phyloP scores from a whole-genome alignment of 495 filamentous ascomycete genomes.

The Daldinia caldariorum region DNA sequence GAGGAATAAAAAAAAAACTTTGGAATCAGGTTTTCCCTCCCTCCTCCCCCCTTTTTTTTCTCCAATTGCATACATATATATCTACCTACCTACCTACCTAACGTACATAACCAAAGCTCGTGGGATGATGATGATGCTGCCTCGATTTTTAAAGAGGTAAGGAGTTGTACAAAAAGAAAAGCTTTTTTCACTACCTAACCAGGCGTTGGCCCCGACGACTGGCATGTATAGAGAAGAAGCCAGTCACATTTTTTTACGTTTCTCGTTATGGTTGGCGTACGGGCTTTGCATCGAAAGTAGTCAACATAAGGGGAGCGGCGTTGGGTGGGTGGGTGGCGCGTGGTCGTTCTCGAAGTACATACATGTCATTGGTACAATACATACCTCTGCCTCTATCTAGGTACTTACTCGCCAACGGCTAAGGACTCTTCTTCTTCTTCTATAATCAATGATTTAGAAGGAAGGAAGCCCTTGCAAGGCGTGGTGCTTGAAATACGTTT shows the following conservation, averaged over 20 bases:
- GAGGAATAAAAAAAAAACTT: not conserved
- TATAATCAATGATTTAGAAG: not conserved
- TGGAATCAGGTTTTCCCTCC: too few relatives aligned
- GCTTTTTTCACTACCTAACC: not conserved
- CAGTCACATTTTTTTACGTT: constrained; percentile 2
- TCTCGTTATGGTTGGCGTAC: constrained; percentile 11
- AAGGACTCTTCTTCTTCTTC: not conserved
- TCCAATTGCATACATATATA: not conserved
- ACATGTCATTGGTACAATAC: too few relatives aligned
- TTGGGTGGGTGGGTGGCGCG: not conserved
- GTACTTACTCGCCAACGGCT: not conserved
- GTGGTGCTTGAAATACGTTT: not conserved
- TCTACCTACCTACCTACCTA: too few relatives aligned
- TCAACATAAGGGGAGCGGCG: constrained; percentile 20
- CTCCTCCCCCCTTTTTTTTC: not conserved
- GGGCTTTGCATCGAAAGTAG: constrained; percentile 26
- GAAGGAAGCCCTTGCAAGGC: not conserved
- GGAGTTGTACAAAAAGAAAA: constrained; percentile 19
- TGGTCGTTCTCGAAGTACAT: not conserved
- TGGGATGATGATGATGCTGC: constrained; percentile 4
- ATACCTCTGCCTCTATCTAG: too few relatives aligned
- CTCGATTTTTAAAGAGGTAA: not conserved
- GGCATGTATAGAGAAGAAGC: constrained; percentile 8
- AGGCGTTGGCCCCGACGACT: not conserved
- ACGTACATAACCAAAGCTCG: not conserved